These are phyloP conservation scores for Elongisporangium anandrum DNA, from an alignment of 352 stramenopile species.

Conservation along the genomic window DNA sequence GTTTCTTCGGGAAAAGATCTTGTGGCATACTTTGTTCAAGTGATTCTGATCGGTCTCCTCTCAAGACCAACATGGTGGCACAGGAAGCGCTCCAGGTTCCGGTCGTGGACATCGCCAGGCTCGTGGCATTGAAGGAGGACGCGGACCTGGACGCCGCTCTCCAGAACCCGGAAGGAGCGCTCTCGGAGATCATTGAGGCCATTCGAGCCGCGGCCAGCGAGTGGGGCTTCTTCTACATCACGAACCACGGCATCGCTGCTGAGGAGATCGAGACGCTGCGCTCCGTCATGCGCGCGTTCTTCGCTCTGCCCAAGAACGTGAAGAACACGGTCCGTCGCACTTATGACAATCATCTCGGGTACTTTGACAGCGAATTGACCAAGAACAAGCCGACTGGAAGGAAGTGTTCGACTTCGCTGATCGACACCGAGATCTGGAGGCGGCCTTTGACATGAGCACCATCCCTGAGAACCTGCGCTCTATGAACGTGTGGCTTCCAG, in stretches of 20 bases:
- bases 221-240: constrained; percentile 89
- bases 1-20: not conserved
- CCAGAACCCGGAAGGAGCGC: not conserved
- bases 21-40: no score
- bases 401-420: constrained; percentile 55
- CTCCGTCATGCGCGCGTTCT: constrained; percentile 56
- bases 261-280: constrained; percentile 50
- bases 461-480: constrained; percentile 59
- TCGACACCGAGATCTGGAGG: constrained; percentile 5
- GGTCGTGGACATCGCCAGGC: constrained; percentile 21
- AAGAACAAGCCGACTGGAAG: constrained; percentile 89
- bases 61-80: not conserved
- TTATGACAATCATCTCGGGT: constrained; percentile 74
- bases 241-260: constrained; percentile 51
- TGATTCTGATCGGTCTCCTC: no score
- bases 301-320: constrained; percentile 50
- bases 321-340: constrained; percentile 51
- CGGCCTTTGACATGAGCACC: constrained; percentile 23
- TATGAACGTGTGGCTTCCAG: constrained; percentile 67
- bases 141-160: constrained; percentile 10
- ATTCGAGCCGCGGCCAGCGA: constrained; percentile 43
- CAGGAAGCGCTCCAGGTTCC: constrained; percentile 9
- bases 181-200: constrained; percentile 24
- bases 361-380: constrained; percentile 89
- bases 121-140: constrained; percentile 17